Conservation (phyloP, 495 filamentous ascomycete species). For the Neurospora sublineolata region DNA sequence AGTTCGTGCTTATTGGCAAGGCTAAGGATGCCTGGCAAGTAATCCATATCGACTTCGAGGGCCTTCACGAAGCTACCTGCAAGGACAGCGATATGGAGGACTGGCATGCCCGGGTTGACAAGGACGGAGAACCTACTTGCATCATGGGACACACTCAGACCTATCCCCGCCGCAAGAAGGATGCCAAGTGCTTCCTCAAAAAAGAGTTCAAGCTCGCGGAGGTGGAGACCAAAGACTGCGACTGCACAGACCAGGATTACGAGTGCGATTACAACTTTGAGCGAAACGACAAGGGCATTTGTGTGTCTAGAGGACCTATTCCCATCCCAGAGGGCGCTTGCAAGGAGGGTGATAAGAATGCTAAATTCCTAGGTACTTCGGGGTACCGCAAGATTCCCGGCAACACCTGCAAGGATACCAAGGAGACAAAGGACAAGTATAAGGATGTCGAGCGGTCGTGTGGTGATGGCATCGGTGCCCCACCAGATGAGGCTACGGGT, state of each 20-base stretch:
- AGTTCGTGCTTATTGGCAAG: conserved; percentile 64
- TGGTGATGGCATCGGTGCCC: conserved; percentile 30
- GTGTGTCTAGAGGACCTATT: conserved; percentile 38
- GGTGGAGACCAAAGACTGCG: conserved; percentile 55
- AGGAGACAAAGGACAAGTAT: conserved; percentile 44
- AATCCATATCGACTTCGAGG: conserved; percentile 70
- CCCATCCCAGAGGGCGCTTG: conserved; percentile 55
- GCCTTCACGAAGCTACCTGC: conserved; percentile 71
- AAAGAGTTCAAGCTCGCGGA: conserved; percentile 67
- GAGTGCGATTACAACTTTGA: conserved; percentile 91
- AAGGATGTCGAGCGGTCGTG: conserved; percentile 47
- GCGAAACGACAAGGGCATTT: conserved; percentile 44
- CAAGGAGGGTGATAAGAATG: conserved; percentile 43
- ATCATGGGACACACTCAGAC: conserved; percentile 91
- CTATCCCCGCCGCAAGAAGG: conserved; percentile 68
- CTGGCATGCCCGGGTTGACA: conserved; percentile 74
- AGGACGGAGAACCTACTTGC: conserved; percentile 70
- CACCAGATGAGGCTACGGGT: conserved; percentile 38
- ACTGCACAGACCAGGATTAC: conserved; percentile 72
- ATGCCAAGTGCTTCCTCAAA: conserved; percentile 79
- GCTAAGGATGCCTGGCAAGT: conserved; percentile 41
- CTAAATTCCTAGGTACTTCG: conserved; percentile 70
- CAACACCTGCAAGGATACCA: conserved; percentile 58
- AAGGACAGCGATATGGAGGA: conserved; percentile 69
- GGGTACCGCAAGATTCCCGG: conserved; percentile 90